phyloP scores from a whole-genome alignment of 371 early-diverging fungal species.

The Mortierella sp. region DNA sequence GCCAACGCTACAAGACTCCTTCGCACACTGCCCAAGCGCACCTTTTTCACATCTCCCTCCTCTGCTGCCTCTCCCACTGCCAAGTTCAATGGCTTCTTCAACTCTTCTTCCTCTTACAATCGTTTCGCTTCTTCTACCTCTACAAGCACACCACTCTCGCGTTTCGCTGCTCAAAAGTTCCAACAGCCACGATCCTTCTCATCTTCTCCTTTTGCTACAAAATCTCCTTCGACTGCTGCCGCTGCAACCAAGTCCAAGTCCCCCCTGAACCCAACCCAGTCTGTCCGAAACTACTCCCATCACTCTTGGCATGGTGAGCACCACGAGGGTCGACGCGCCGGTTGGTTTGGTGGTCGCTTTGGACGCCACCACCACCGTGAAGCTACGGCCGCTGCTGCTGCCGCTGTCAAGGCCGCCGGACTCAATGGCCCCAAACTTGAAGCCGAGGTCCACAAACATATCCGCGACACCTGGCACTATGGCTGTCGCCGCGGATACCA shows the following conservation, averaged over 20 bases:
- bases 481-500: conserved; percentile 35
- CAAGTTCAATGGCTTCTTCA: conserved; percentile 13
- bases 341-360: neutral
- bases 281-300: conserved; percentile 38
- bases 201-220: conserved; percentile 6
- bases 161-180: conserved; percentile 12
- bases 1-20: conserved; percentile 34
- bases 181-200: conserved; percentile 35
- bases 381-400: neutral
- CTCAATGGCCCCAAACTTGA: neutral
- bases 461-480: conserved; percentile 18
- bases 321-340: neutral
- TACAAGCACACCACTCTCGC: conserved; percentile 10
- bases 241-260: conserved; percentile 16
- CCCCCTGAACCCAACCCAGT: conserved; percentile 23
- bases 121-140: neutral
- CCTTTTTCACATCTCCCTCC: conserved; percentile 24
- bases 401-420: conserved; percentile 18
- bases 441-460: conserved; percentile 3
- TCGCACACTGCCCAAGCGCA: conserved; percentile 21
- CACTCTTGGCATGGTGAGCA: conserved; percentile 33
- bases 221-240: neutral
- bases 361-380: neutral
- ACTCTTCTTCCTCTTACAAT: conserved; percentile 16
- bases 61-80: neutral